Conservation (phyloP, 139 green algal species). For the Micractinium sp. region DNA sequence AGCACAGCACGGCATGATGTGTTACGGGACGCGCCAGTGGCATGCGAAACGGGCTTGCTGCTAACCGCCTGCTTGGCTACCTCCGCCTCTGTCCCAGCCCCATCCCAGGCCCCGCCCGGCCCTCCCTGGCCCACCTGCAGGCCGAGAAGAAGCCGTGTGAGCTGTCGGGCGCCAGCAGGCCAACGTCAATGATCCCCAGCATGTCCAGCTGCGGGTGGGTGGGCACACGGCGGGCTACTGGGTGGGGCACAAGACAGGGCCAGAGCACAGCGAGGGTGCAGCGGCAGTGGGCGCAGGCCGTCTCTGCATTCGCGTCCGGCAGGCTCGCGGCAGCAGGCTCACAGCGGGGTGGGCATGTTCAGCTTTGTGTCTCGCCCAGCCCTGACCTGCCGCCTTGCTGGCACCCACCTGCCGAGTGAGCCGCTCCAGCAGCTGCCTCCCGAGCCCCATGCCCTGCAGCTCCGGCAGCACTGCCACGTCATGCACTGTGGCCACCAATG, state of each 20-base stretch:
- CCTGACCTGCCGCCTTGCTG: not conserved
- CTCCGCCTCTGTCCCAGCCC: no score
- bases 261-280: not conserved
- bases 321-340: not conserved
- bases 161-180: conserved; percentile 26
- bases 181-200: conserved; percentile 20
- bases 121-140: conserved; percentile 1
- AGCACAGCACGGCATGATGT: no score
- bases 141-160: conserved; percentile 18
- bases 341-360: no score
- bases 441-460: conserved; percentile 34
- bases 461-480: conserved; percentile 47
- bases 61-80: no score
- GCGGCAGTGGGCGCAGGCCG: not conserved
- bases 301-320: no score
- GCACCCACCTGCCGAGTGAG: conserved; percentile 8
- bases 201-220: conserved; percentile 17
- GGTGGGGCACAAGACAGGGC: no score
- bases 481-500: conserved; percentile 46
- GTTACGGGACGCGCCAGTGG: no score
- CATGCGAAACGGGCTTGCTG: no score
- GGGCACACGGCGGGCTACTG: not conserved
- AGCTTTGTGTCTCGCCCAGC: no score
- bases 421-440: conserved; percentile 22
- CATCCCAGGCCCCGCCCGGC: no score